Conservation (phyloP, 768 basidiomycete species). For the Hirschioporus abietinus region DNA sequence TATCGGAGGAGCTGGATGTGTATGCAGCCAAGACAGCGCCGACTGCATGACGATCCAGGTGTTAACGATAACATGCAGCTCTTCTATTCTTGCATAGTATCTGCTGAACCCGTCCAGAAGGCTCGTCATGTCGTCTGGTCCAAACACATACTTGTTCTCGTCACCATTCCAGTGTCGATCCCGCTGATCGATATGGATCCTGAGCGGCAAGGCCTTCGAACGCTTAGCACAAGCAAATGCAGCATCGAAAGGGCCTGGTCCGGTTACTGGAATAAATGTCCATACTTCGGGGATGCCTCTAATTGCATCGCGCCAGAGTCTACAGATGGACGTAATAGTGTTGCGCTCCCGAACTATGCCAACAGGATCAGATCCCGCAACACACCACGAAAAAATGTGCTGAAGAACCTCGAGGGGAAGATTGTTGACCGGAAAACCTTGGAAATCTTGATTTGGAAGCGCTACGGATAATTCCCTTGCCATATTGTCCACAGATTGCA, state of each 20-base stretch:
- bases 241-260: slow-evolving; percentile 42
- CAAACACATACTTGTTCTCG: slow-evolving; percentile 28
- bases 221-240: slow-evolving; percentile 55
- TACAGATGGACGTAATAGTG: slow-evolving; percentile 54
- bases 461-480: slow-evolving; percentile 18
- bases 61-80: slow-evolving; percentile 52
- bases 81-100: slow-evolving; percentile 11
- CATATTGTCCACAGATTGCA: neutral
- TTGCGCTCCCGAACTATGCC: slow-evolving; percentile 34
- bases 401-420: slow-evolving; percentile 62
- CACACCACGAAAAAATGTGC: slow-evolving; percentile 58
- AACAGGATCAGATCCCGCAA: slow-evolving; percentile 35
- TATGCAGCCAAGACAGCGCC: slow-evolving; percentile 42
- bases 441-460: slow-evolving; percentile 27
- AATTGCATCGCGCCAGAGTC: slow-evolving; percentile 46
- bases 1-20: slow-evolving; percentile 11
- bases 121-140: slow-evolving; percentile 35
- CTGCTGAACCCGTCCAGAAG: slow-evolving; percentile 56
- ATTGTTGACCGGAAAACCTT: slow-evolving; percentile 51
- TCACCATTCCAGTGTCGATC: slow-evolving; percentile 23
- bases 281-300: slow-evolving; percentile 48
- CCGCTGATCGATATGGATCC: slow-evolving; percentile 54
- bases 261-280: slow-evolving; percentile 63
- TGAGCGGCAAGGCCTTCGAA: slow-evolving; percentile 48
- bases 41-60: slow-evolving; percentile 49